Evolutionary conservation across 495 filamentous ascomycete species (phyloP), one percentile per base, ranked within the genome.

Genomic region (Podospora tetraspora): DNA sequence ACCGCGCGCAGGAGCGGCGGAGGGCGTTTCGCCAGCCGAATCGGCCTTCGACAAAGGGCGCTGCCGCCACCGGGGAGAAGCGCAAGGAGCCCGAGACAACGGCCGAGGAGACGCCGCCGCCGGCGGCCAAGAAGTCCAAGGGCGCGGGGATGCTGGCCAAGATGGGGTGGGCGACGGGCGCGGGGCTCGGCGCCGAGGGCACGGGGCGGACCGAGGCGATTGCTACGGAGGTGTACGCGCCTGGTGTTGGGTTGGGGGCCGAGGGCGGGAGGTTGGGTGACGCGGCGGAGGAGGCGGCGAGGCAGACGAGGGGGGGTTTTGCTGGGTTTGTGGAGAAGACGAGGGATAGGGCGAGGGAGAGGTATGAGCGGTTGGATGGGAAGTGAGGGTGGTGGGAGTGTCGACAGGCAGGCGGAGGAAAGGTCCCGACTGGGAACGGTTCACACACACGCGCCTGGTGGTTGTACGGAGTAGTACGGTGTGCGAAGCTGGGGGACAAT

Each of bases 111-210:
- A 25, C 25, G 25, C 25, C 25, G 25, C 25, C 25, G 25, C 34
- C 43, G 19, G 43, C 70, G 32, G 70, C 69, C 73, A 62, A 79
- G 22, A 84, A 85, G 66, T 94, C 91, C n/a, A 97, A 94, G 80
- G 94, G 93, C 25, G 91, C 91, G 7, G 87, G 90, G 1, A 80
- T 97, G 34, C 84, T 97, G 8, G 88, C 90, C 62, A 97, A 96
- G 80, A 96, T 97, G 92, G 93, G 93, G 19, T 97, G 91, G 91
- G 88, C 84, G 13, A 86, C 86, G 3, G 93, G 93, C 1, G 84
- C 88, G 66, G 94, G 94, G 1, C 81, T 97, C 22, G 94, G 94
- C 58, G 91, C 90, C 3, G 86, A 90, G 70, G 91, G 93, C 0
- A 88, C 88, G 1, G 94, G 93, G 3, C 86, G 89, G 62, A 92